Percentiles rank a stretch among this genome's conserved stretches.
Conservation (phyloP, 2,329 filamentous ascomycete genomes). For the Lomentospora prolificans region DNA sequence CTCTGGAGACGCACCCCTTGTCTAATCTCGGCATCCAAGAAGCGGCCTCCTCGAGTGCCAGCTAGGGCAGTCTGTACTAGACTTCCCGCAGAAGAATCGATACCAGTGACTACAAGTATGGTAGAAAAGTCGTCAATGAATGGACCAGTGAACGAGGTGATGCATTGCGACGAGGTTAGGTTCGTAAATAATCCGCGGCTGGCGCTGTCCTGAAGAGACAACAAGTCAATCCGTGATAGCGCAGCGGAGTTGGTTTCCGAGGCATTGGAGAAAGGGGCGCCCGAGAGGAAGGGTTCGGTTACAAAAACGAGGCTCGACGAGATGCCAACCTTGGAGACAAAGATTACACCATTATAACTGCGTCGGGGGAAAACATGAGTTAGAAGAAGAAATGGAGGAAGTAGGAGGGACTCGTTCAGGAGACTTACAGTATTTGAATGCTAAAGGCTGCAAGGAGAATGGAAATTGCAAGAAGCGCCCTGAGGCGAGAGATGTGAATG, state of each 20-base stretch:
- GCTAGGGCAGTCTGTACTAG: conserved; percentile 23
- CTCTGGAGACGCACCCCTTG: neutral
- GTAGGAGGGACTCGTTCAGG: neutral
- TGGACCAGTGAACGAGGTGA: conserved; percentile 20
- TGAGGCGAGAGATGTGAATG: conserved; percentile 27
- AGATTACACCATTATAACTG: conserved; percentile 43
- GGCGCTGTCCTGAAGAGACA: conserved; percentile 24
- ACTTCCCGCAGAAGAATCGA: conserved; percentile 12
- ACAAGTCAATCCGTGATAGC: conserved; percentile 23
- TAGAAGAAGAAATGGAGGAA: neutral
- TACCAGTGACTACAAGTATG: conserved; percentile 21
- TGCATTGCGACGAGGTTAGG: conserved; percentile 21
- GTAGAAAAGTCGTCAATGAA: conserved; percentile 23
- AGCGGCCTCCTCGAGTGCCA: conserved; percentile 14
- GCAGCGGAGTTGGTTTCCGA: conserved; percentile 23
- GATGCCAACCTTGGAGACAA: conserved; percentile 27
- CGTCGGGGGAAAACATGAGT: conserved; percentile 12
- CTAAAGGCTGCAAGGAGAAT: conserved; percentile 31
- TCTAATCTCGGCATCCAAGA: neutral
- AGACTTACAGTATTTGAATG: conserved; percentile 39
- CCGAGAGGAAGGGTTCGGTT: conserved; percentile 23
- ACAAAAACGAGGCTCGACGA: conserved; percentile 25
- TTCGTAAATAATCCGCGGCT: conserved; percentile 19
- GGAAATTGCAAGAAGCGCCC: conserved; percentile 27
- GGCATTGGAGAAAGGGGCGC: conserved; percentile 26